phyloP scores from a whole-genome alignment of 2,329 filamentous ascomycete species.

The Calonectria fujianensis region DNA sequence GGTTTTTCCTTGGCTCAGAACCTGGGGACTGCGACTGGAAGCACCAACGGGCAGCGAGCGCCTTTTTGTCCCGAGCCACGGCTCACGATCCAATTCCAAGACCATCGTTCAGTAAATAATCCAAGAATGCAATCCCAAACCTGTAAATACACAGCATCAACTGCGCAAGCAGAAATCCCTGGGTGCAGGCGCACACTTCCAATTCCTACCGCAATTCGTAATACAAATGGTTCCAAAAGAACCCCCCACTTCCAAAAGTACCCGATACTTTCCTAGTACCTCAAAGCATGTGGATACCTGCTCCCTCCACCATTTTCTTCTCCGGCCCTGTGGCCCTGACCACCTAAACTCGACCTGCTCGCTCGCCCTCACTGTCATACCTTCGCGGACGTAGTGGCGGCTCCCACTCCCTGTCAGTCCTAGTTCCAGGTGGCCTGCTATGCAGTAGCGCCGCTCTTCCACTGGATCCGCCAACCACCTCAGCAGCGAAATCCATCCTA shows the following conservation, averaged over 20 bases:
- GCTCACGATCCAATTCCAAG: background rate
- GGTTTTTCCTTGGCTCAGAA: constrained; percentile 11
- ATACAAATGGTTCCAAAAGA: background rate
- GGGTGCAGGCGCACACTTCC: background rate
- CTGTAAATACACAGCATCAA: background rate
- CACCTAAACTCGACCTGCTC: constrained; percentile 26
- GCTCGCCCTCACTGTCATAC: constrained; percentile 7
- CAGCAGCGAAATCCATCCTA: constrained; percentile 33
- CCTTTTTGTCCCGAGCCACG: constrained; percentile 4
- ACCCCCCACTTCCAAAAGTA: constrained; percentile 36
- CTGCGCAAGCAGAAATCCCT: background rate
- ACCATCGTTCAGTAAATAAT: background rate
- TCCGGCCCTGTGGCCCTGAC: background rate
- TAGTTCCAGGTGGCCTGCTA: constrained; percentile 17
- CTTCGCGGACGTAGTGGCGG: background rate
- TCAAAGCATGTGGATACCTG: constrained; percentile 4
- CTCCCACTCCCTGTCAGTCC: constrained; percentile 24
- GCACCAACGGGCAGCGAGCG: background rate
- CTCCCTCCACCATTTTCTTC: constrained; percentile 13
- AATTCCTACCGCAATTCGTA: constrained; percentile 15
- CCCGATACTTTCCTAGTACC: constrained; percentile 31
- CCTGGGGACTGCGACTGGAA: background rate
- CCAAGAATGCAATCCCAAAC: background rate
- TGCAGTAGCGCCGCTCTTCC: constrained; percentile 7
- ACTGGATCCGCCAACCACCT: constrained; percentile 52